Evolutionary conservation across 352 stramenopile genomes (phyloP).

Genomic region (Aphanomyces stellatus): DNA sequence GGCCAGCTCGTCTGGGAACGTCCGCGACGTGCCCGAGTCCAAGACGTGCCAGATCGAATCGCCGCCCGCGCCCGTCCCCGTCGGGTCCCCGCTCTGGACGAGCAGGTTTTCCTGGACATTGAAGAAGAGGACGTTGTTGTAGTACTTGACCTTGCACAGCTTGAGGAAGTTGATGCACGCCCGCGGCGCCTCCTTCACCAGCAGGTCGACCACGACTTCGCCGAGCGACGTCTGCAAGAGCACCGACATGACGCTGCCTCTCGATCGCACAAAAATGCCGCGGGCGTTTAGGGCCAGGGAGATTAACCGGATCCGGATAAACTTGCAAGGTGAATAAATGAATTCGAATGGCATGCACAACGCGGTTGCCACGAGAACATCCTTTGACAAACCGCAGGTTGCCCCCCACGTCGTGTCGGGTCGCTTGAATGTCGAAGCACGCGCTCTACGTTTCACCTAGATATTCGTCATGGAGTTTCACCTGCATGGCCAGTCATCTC

Average conservation of each 20-base stretch:
- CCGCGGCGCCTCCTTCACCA: conserved; percentile 68
- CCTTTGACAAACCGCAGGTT: too few relatives aligned
- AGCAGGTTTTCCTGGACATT: conserved; percentile 96
- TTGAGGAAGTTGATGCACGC: conserved; percentile 92
- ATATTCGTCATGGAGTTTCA: too few relatives aligned
- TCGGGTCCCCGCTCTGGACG: conserved; percentile 84
- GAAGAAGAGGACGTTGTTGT: conserved; percentile 92
- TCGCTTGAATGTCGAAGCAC: too few relatives aligned
- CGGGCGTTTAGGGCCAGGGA: background rate
- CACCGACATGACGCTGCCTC: conserved; percentile 86
- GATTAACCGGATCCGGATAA: conserved; percentile 6
- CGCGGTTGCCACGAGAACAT: too few relatives aligned
- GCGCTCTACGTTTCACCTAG: too few relatives aligned
- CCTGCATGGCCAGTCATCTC: too few relatives aligned
- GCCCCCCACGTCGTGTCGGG: too few relatives aligned
- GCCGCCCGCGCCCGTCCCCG: conserved; percentile 91
- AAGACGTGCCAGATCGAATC: conserved; percentile 92
- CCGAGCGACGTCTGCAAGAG: conserved; percentile 89
- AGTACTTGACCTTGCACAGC: conserved; percentile 93
- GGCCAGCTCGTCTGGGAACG: conserved; percentile 71
- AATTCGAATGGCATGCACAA: too few relatives aligned
- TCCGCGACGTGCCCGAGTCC: conserved; percentile 66
- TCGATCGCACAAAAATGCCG: background rate
- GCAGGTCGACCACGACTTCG: conserved; percentile 88
- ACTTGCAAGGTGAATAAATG: background rate